Evolutionary conservation across 352 stramenopile genomes (phyloP).

Genomic region (Blastocystis sp.): DNA sequence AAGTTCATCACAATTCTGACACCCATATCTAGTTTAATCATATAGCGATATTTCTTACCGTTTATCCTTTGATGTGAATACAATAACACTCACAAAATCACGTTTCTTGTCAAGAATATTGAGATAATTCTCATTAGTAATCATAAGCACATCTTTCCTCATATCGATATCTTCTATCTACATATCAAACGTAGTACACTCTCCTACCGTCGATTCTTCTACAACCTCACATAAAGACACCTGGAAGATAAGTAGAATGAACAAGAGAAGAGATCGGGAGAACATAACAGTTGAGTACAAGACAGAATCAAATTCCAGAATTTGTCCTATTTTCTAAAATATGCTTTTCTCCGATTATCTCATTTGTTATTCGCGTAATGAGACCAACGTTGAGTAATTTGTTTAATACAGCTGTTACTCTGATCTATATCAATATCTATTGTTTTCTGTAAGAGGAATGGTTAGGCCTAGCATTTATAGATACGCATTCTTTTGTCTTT

Average conservation of each 20-base stretch:
- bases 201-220: neutral
- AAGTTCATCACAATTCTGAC: neutral
- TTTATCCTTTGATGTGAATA: slow-evolving; percentile 8
- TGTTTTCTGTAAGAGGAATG: slow-evolving; percentile 27
- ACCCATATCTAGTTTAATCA: slow-evolving; percentile 15
- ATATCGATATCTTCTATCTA: neutral
- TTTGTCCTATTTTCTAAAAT: neutral
- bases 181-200: neutral
- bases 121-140: neutral
- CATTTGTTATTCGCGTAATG: neutral
- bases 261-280: neutral
- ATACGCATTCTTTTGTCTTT: slow-evolving; percentile 50
- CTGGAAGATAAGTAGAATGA: neutral
- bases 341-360: neutral
- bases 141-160: neutral
- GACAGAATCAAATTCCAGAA: neutral
- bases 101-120: neutral
- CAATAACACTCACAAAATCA: neutral
- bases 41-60: neutral
- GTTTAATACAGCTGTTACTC: neutral
- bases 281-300: neutral
- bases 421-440: slow-evolving; percentile 41
- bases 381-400: neutral
- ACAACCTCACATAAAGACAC: neutral
- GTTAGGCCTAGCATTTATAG: neutral